Percentiles rank a stretch among this genome's conserved stretches.
These are phyloP conservation scores for Tetraselmis striata DNA, from an alignment of 139 green algal species.

Conservation along the genomic window DNA sequence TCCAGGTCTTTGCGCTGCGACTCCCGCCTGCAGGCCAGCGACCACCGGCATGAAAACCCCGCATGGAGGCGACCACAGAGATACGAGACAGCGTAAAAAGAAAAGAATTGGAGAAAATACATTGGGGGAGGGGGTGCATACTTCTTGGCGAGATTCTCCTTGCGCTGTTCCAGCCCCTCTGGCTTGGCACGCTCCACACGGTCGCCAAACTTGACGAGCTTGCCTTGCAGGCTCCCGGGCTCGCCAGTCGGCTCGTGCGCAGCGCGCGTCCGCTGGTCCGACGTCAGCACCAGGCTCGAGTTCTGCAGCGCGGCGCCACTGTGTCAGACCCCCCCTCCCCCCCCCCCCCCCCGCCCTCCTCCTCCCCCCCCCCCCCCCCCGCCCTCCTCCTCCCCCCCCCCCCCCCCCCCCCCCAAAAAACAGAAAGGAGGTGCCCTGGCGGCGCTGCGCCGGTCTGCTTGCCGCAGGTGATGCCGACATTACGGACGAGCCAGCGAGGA, in stretches of 20 bases:
- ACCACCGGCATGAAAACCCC: too few species aligned
- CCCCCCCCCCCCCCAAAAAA: too few species aligned
- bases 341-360: too few species aligned
- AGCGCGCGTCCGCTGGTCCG: slow-evolving; percentile 73
- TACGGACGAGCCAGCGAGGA: too few species aligned
- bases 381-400: too few species aligned
- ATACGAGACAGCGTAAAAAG: too few species aligned
- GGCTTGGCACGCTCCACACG: slow-evolving; percentile 52
- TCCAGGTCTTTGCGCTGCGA: not conserved
- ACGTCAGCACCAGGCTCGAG: slow-evolving; percentile 91
- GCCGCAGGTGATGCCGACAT: too few species aligned
- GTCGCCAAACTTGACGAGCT: slow-evolving; percentile 87
- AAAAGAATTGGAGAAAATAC: not conserved
- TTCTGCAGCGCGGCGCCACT: slow-evolving; percentile 71
- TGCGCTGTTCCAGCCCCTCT: slow-evolving; percentile 57
- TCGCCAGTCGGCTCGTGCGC: slow-evolving; percentile 82
- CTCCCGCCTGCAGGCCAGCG: not conserved
- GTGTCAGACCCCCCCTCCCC: too few species aligned
- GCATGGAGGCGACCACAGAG: too few species aligned
- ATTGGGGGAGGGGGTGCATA: slow-evolving; percentile 10
- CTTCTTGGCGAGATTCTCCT: slow-evolving; percentile 50
- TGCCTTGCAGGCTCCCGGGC: slow-evolving; percentile 78
- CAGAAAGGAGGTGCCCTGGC: too few species aligned
- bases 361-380: too few species aligned
- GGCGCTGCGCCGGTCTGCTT: too few species aligned